A percentile compares a stretch with the other conserved stretches of the same genome.
Conservation (phyloP, 768 basidiomycete genomes). For the Amanita fuliginea region DNA sequence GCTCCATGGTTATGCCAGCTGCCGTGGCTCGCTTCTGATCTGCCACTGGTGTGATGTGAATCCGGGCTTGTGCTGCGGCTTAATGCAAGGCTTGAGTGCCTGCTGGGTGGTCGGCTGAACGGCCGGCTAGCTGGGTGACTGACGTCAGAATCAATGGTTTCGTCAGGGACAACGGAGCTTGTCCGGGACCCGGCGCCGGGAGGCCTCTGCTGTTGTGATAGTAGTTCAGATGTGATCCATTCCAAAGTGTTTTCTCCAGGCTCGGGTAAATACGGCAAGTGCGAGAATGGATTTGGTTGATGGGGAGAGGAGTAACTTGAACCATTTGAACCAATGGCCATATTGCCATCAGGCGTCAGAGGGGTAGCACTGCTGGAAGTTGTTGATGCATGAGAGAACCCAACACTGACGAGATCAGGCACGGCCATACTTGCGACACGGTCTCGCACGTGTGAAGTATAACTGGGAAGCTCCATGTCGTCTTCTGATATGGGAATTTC, state of each 20-base stretch:
- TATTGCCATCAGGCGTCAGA: background rate
- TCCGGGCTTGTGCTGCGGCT: conserved; percentile 37
- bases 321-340: background rate
- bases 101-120: conserved; percentile 20
- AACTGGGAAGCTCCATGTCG: conserved; percentile 79
- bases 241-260: conserved; percentile 41
- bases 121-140: conserved; percentile 16
- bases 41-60: conserved; percentile 1
- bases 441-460: conserved; percentile 82
- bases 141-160: conserved; percentile 10
- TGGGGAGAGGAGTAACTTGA: conserved; percentile 30
- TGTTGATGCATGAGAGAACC: conserved; percentile 57
- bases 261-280: conserved; percentile 36
- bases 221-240: conserved; percentile 80
- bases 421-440: conserved; percentile 74
- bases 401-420: conserved; percentile 50
- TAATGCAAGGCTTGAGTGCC: conserved; percentile 34
- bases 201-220: conserved; percentile 15
- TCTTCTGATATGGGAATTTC: conserved; percentile 23
- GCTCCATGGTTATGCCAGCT: conserved; percentile 23
- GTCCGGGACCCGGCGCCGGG: background rate
- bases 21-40: background rate
- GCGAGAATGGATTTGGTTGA: conserved; percentile 24
- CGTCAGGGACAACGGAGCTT: background rate
- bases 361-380: conserved; percentile 16